These are phyloP conservation scores for Claviceps sp. DNA, from an alignment of 2,329 filamentous ascomycete genomes.

Conservation along the genomic window DNA sequence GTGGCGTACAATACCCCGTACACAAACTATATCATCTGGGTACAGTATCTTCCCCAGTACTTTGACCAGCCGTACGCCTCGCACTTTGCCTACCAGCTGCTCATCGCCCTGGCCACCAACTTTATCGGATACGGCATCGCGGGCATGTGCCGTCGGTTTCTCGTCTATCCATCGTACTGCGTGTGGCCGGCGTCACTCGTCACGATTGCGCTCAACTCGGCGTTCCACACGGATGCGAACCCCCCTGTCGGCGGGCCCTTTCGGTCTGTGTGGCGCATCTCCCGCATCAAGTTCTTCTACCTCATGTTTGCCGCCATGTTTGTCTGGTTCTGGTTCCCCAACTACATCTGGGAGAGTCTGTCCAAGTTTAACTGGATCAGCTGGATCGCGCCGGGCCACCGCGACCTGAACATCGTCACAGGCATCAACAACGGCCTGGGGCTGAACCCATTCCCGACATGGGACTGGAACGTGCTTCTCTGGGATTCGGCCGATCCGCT, in stretches of 20 bases:
- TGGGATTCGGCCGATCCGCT: conserved; percentile 30
- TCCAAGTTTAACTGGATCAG: conserved; percentile 43
- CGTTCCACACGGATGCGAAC: conserved; percentile 35
- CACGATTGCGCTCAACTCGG: conserved; percentile 39
- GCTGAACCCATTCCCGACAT: conserved; percentile 32
- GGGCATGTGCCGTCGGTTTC: conserved; percentile 38
- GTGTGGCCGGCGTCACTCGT: conserved; percentile 45
- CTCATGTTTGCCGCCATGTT: conserved; percentile 39
- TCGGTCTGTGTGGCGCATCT: conserved; percentile 30
- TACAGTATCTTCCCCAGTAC: conserved; percentile 36
- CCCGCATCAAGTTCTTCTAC: conserved; percentile 38
- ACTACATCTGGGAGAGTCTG: conserved; percentile 38
- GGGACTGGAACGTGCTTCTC: conserved; percentile 34
- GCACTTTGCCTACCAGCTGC: conserved; percentile 39
- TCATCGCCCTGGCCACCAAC: conserved; percentile 41
- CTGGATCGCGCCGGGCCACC: conserved; percentile 38
- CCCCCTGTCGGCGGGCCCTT: conserved; percentile 27
- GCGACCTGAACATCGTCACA: conserved; percentile 27
- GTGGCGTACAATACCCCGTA: conserved; percentile 39
- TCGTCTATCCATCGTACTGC: conserved; percentile 41
- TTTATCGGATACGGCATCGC: conserved; percentile 48
- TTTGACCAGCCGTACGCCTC: conserved; percentile 42
- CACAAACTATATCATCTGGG: conserved; percentile 42
- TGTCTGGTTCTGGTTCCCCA: conserved; percentile 45
- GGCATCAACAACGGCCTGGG: conserved; percentile 32